Conservation (phyloP, 768 basidiomycete species). For the Leccinellum rugosiceps region DNA sequence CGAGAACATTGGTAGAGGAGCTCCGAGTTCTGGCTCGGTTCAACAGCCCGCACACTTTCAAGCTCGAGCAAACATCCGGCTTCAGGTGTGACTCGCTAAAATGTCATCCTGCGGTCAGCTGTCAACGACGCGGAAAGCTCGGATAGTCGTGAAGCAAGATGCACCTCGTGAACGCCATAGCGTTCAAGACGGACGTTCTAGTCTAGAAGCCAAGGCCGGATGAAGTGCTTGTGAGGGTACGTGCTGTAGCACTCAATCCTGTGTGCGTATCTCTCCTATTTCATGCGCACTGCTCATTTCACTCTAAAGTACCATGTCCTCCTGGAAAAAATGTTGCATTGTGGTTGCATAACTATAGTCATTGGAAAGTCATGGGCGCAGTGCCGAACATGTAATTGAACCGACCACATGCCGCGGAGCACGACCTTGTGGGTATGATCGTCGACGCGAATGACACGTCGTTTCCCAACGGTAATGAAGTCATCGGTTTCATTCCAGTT, state of each 20-base stretch:
- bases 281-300: too few relatives aligned
- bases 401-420: constrained; percentile 53
- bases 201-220: constrained; percentile 36
- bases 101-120: constrained; percentile 11
- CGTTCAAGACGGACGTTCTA: constrained; percentile 24
- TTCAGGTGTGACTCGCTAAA: too few relatives aligned
- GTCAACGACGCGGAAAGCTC: constrained; percentile 27
- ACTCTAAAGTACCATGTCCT: neutral
- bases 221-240: constrained; percentile 50
- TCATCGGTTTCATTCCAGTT: constrained; percentile 54
- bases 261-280: constrained; percentile 38
- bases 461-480: constrained; percentile 57
- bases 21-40: too few relatives aligned
- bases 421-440: constrained; percentile 65
- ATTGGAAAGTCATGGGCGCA: constrained; percentile 53
- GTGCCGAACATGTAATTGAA: constrained; percentile 45
- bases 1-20: too few relatives aligned
- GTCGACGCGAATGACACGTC: constrained; percentile 51
- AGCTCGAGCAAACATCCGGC: too few relatives aligned
- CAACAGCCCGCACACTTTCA: too few relatives aligned
- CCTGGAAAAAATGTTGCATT: neutral
- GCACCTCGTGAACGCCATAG: constrained; percentile 28
- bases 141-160: constrained; percentile 31
- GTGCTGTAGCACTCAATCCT: constrained; percentile 64
- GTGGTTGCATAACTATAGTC: constrained; percentile 34